Base-by-base conservation (phyloP, 1,284 basidiomycete species). In the Volvariella surrecta region DNA sequence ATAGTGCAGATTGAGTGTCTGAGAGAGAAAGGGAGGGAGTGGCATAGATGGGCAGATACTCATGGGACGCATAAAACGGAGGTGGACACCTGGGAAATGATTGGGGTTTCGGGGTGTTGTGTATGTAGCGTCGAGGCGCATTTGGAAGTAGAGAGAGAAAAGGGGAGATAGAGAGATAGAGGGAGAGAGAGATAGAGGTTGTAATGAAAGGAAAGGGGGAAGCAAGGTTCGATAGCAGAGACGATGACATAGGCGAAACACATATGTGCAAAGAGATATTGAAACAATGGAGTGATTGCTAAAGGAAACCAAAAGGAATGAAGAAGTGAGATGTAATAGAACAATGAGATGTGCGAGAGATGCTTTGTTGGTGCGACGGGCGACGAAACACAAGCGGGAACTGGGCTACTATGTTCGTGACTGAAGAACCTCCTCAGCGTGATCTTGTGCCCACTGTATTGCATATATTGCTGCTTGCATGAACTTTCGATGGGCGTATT, bases 401-500 rank as follows among this genome's bases (percentile, higher is more conserved):
- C 24, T 28, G 6, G 24, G 6, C 11, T 11, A 28, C 11, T 11
- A 28, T 11, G 11, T 28, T 28, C 24, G 11, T 28, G 6, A 28
- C 24, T 28, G 6, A 28, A 28, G 24, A 6, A 28, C 24, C 11
- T 35, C 34, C 15, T 35, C 34, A 16, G 19, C 11, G 15, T 46
- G 40, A 18, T 15, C 61, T 52, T 64, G 70, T 39, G 82, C 82
- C 80, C 80, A 84, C 43, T 83, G 74, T 53, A 82, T 70, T 35
- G 83, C 83, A 55, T 78, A 87, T 32, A 75, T 58, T 10, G 83
- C 81, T 17, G 84, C 93, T 63, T 93, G 90, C 58, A 97, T 78
- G 76, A 94, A 96, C 69, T 93, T 92, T 79, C 94, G 95, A 76
- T 89, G 82, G 43, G 91, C 82, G 63, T 99, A 99, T 71, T 99